These are phyloP conservation scores for Dipteronia dyeriana DNA, from an alignment of 345 rosid species.

Conservation along the genomic window DNA sequence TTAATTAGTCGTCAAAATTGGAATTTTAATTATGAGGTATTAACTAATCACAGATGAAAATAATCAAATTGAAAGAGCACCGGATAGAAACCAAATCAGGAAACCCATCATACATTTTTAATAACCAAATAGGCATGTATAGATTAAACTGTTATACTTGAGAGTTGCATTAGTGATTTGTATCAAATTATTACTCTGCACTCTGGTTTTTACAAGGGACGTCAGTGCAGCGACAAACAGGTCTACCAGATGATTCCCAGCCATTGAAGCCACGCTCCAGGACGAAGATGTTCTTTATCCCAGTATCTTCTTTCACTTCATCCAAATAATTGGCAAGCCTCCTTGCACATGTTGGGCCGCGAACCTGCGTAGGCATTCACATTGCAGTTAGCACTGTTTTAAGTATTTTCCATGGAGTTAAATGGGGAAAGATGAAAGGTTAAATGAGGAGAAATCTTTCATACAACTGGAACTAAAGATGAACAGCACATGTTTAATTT, in stretches of 20 bases:
- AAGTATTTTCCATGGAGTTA: not conserved
- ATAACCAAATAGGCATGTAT: not conserved
- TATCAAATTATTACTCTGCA: conserved; percentile 12
- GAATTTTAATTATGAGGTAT: too few relatives aligned
- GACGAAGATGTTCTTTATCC: conserved; percentile 66
- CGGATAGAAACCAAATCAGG: not conserved
- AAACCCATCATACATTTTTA: not conserved
- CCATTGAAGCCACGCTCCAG: conserved; percentile 87
- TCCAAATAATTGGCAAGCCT: conserved; percentile 67
- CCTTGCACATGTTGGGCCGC: conserved; percentile 88
- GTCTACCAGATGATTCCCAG: conserved; percentile 88
- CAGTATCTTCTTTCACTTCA: conserved; percentile 66
- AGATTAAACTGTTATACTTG: not conserved
- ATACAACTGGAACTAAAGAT: not conserved
- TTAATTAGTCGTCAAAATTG: too few relatives aligned
- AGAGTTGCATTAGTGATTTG: not conserved
- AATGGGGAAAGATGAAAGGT: not conserved
- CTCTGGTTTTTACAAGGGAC: conserved; percentile 61
- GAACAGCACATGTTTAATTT: not conserved
- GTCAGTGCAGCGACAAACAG: conserved; percentile 75
- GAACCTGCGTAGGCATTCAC: conserved; percentile 56
- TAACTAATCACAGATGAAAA: too few relatives aligned
- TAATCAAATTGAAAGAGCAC: not conserved
- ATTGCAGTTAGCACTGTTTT: not conserved
- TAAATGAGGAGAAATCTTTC: not conserved